A percentile compares a stretch with the other conserved stretches of the same genome.
Evolutionary conservation across 2,329 filamentous ascomycete species (phyloP).

Genomic region (Neopestalotiopsis rosae): DNA sequence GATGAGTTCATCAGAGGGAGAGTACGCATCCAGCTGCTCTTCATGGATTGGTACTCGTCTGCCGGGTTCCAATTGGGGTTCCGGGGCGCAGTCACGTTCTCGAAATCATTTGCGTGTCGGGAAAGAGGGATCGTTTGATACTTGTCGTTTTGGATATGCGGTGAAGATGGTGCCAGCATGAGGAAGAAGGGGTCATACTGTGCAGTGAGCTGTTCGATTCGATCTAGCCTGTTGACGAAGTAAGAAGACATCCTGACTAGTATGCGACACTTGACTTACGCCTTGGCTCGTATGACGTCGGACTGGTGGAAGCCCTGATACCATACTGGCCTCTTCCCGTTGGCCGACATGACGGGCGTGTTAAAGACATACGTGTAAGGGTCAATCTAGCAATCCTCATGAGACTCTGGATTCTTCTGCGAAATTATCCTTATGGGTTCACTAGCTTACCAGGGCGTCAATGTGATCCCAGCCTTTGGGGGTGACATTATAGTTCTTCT

Average conservation of each 20-base stretch:
- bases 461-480: conserved; percentile 20
- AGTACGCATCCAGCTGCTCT: neutral
- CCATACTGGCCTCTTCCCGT: conserved; percentile 4
- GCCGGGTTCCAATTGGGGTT: neutral
- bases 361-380: conserved; percentile 16
- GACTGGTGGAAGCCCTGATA: conserved; percentile 48
- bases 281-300: conserved; percentile 8
- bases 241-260: neutral
- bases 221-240: neutral
- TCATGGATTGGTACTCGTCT: neutral
- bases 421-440: neutral
- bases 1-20: conserved; percentile 30
- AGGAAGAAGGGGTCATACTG: conserved; percentile 8
- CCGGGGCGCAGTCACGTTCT: neutral
- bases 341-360: conserved; percentile 11
- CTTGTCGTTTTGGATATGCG: neutral
- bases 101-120: neutral
- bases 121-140: neutral
- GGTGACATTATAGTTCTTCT: neutral
- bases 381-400: neutral
- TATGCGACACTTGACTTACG: neutral
- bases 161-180: conserved; percentile 17
- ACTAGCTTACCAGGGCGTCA: neutral
- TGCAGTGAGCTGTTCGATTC: conserved; percentile 4
- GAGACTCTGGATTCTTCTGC: neutral